Percentiles rank a stretch among this genome's conserved stretches.
Evolutionary conservation across 2,329 filamentous ascomycete genomes (phyloP).

Genomic region (Aspergillus sp.): DNA sequence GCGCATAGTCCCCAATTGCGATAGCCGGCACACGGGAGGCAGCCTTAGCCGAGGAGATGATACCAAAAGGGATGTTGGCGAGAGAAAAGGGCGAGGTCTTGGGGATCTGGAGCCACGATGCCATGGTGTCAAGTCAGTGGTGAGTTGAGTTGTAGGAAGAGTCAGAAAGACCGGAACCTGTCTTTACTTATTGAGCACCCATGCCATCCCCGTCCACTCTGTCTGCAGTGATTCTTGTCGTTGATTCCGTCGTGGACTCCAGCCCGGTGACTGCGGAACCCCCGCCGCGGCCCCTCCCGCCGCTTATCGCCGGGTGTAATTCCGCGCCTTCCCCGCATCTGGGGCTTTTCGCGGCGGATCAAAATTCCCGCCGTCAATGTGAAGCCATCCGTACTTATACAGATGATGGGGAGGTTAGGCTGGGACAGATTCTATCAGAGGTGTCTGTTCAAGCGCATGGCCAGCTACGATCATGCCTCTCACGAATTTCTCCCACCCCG

Average conservation of each 20-base stretch:
- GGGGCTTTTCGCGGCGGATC: not conserved
- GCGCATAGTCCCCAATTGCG: constrained; percentile 63
- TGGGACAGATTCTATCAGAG: no score
- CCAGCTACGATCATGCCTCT: constrained; percentile 46
- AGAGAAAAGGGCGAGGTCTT: constrained; percentile 61
- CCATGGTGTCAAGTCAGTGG: constrained; percentile 18
- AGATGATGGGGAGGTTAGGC: no score
- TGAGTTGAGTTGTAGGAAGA: no score
- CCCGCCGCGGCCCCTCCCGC: constrained; percentile 2
- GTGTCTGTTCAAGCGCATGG: no score
- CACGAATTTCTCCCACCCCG: constrained; percentile 54
- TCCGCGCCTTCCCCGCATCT: not conserved
- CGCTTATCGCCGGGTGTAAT: constrained; percentile 14
- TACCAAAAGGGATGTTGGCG: constrained; percentile 74
- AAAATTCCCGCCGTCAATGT: constrained; percentile 2
- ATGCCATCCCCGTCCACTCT: not conserved
- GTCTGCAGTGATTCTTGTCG: not conserved
- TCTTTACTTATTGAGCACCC: no score
- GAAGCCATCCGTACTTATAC: no score
- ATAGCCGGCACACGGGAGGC: constrained; percentile 55
- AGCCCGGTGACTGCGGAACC: constrained; percentile 2
- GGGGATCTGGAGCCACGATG: constrained; percentile 55
- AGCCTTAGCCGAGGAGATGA: constrained; percentile 58
- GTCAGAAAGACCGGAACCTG: not conserved
- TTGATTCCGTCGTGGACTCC: not conserved